Evolutionary conservation across 257 asterid genomes (phyloP), one percentile per base, ranked within the genome.

Genomic region (Nicotiana attenuata): DNA sequence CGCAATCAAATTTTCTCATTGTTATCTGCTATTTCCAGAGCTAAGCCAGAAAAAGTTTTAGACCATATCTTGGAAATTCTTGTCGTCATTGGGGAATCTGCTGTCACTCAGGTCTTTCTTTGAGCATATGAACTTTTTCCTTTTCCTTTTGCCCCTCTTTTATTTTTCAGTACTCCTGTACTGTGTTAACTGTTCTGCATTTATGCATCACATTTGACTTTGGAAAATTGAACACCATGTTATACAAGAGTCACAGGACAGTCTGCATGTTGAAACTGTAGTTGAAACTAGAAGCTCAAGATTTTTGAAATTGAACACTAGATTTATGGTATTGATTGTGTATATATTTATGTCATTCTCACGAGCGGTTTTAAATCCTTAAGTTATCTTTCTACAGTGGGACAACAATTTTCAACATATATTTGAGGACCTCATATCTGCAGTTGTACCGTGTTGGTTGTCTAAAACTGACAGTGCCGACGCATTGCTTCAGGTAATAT

Each of bases 381-480:
- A 45, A 73, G 29, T 73, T 85, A 22, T 84, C 76, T 73, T 65
- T 83, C 60, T 90, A 61, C 85, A 96, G 99, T 93, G 97, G 98
- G 98, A 96, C 89, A 87, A 90, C 89, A 85, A 91, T 88, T 94
- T 97, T 6, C 95, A 90, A 84, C 88, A 87, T 59, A 96, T 94
- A 67, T 96, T 89, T 85, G 98, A 96, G 85, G 93, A 90, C 82
- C 97, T 96, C 80, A 88, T 92, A 86, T 93, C 98, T 81, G 92
- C 93, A n/a, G 85, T 94, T 78, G 86, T 96, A 81, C 99, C 99
- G 3, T 90, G 94, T 88, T 96, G 98, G 97, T 82, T 94, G 80
- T 92, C 94, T 77, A 84, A 86, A 87, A 89, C 91, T 66, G 85
- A 87, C 81, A 83, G 90, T 65, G 52, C 83, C 47, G 97, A 90